Base-by-base conservation (phyloP, 2,329 filamentous ascomycete species). In the Lasiodiplodia theobromae region DNA sequence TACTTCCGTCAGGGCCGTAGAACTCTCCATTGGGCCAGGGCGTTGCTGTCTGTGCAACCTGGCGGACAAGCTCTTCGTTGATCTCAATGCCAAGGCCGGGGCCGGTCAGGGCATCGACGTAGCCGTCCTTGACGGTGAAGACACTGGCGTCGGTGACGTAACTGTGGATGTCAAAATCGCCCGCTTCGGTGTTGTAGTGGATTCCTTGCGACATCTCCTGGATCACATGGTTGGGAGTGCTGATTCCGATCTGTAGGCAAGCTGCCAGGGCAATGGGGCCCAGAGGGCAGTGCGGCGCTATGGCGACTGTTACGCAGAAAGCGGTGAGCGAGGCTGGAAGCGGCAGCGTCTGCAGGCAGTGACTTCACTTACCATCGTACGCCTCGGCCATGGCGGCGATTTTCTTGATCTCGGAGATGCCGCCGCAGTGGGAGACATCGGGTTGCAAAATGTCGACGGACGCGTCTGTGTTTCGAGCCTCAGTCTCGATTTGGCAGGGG, bases 171-270 rank as follows among this genome's bases (percentile, higher is more conserved):
- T 81, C 79, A 63, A 76, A 71, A 37, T 75, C 76, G 0, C 78
- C 79, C 1, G 73, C 76, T 7, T 68, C 67, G 18, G 67, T 68
- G 70, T 94, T 94, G 75, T 94, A 94, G 76, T 94, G 92, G 72
- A 94, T 94, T 0, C 91, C 92, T 37, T 93, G 74, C 66, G 88
- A 90, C 92, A 93, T 93, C 77, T 94, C 91, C 74, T 92, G 88
- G 38, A 94, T 93, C 0, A 86, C 87, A 75, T 93, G 77, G 91
- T 93, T 23, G 84, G 85, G 23, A 81, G 87, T 11, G 79, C 81
- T 23, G 86, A 82, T 74, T 28, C 88, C 89, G 1, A 93, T 86
- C 71, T 93, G 91, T 51, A 93, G 83, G 67, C 86, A 89, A 0
- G 91, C 91, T 0, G 91, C 91, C 18, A 93, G 81, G 0, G 91